Conservation (phyloP, 2,329 filamentous ascomycete species). For the Leptographium lundbergii region DNA sequence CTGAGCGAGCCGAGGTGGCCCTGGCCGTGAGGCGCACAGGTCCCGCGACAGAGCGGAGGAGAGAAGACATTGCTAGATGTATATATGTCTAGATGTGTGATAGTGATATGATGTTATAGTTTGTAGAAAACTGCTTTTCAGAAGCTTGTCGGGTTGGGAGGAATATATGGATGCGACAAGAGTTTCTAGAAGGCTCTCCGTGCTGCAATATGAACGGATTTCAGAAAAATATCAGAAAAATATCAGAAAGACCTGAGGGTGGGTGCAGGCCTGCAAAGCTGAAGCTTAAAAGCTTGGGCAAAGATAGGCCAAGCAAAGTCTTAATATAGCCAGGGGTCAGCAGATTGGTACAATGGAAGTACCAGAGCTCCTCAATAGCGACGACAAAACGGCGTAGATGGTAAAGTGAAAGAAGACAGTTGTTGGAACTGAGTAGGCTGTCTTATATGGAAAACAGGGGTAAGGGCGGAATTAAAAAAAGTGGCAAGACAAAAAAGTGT, state of each 20-base stretch:
- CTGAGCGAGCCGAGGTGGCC: slow-evolving; percentile 14
- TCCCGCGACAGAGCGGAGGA: slow-evolving; percentile 17
- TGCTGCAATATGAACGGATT: too few species aligned
- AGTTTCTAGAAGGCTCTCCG: too few species aligned
- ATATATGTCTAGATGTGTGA: not conserved
- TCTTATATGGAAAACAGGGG: slow-evolving; percentile 2
- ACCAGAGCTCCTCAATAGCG: slow-evolving; percentile 23
- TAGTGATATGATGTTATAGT: not conserved
- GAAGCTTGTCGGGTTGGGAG: not conserved
- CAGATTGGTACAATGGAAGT: slow-evolving; percentile 16
- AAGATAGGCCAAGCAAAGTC: not conserved
- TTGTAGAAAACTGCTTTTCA: not conserved
- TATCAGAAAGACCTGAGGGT: too few species aligned
- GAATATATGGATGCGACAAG: not conserved
- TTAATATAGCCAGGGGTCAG: not conserved
- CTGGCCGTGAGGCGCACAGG: slow-evolving; percentile 18
- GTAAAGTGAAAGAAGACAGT: slow-evolving; percentile 1
- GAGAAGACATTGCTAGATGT: slow-evolving; percentile 14
- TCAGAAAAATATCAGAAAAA: too few species aligned
- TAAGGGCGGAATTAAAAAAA: slow-evolving; percentile 2
- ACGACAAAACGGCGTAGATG: slow-evolving; percentile 19
- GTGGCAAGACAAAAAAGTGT: slow-evolving; percentile 6
- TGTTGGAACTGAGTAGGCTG: not conserved
- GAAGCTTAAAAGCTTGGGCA: not conserved
- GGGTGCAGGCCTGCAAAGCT: too few species aligned